Evolutionary conservation across 2,329 filamentous ascomycete species (phyloP).

Genomic region (Sporothrix pallida): DNA sequence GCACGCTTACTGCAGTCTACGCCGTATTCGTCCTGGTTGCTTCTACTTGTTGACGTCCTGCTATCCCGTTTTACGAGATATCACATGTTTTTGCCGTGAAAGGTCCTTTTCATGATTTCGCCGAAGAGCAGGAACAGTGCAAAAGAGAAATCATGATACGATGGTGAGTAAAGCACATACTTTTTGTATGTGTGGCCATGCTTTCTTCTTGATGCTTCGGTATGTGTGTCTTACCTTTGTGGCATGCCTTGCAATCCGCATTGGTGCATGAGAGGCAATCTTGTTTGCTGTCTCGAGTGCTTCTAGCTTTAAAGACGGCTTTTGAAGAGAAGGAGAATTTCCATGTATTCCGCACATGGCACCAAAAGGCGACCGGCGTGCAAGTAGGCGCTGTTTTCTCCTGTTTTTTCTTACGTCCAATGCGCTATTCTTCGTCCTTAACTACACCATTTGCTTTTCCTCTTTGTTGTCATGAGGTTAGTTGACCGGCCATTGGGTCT

Average conservation of each 20-base stretch:
- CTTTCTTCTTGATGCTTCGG: neutral
- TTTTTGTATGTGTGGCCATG: neutral
- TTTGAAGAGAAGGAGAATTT: neutral
- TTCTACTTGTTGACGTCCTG: constrained; percentile 5
- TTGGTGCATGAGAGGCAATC: neutral
- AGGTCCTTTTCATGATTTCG: neutral
- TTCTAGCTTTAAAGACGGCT: neutral
- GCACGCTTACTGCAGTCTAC: neutral
- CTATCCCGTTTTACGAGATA: neutral
- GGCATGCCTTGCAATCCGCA: neutral
- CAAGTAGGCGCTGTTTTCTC: too few species aligned
- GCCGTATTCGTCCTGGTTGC: constrained; percentile 1
- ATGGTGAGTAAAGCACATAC: neutral
- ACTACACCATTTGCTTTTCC: neutral
- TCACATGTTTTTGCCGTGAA: neutral
- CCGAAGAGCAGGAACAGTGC: too few species aligned
- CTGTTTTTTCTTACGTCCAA: neutral
- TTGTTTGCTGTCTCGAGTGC: neutral
- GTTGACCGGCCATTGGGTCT: neutral
- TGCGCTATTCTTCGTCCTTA: neutral
- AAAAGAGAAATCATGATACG: neutral
- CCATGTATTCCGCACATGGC: constrained; percentile 3
- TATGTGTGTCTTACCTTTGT: neutral
- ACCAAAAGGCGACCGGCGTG: neutral
- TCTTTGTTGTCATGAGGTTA: neutral